A percentile compares a stretch with the other conserved stretches of the same genome.
phyloP scores from a whole-genome alignment of 768 basidiomycete genomes.

The Suillus spraguei region DNA sequence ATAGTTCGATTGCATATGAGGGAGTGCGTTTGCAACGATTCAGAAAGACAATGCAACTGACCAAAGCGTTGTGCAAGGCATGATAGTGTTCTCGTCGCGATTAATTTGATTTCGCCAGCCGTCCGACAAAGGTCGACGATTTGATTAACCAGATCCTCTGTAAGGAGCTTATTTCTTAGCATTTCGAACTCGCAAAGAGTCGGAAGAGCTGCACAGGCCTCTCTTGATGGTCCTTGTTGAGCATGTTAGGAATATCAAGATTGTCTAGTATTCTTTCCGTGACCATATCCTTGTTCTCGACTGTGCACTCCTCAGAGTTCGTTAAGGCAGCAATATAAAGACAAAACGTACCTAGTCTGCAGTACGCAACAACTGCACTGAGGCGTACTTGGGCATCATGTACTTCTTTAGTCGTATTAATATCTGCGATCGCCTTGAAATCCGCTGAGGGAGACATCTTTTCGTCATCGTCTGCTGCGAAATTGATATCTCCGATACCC shows the following conservation, averaged over 20 bases:
- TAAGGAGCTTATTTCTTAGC: constrained; percentile 19
- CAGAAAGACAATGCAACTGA: background rate
- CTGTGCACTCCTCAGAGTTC: constrained; percentile 1
- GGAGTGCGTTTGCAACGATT: constrained; percentile 25
- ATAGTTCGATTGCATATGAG: constrained; percentile 28
- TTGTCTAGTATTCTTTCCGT: background rate
- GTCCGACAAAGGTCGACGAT: constrained; percentile 23
- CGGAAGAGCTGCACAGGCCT: constrained; percentile 33
- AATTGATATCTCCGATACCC: background rate
- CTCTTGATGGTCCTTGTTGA: constrained; percentile 12
- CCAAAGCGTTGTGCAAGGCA: background rate
- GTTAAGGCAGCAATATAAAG: constrained; percentile 3
- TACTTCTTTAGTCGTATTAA: constrained; percentile 8
- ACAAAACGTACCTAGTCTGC: constrained; percentile 28
- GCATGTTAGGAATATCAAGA: constrained; percentile 20
- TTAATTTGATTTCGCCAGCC: constrained; percentile 20
- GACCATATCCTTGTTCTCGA: constrained; percentile 13
- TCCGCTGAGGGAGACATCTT: background rate
- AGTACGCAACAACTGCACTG: constrained; percentile 28
- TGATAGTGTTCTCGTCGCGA: constrained; percentile 10
- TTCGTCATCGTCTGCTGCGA: background rate
- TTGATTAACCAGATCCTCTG: constrained; percentile 19
- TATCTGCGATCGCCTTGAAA: background rate
- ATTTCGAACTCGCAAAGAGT: constrained; percentile 27
- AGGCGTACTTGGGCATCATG: constrained; percentile 23